These are phyloP conservation scores for Eragrostis nindensis DNA, from an alignment of 176 grass and related monocot genomes.

Conservation along the genomic window DNA sequence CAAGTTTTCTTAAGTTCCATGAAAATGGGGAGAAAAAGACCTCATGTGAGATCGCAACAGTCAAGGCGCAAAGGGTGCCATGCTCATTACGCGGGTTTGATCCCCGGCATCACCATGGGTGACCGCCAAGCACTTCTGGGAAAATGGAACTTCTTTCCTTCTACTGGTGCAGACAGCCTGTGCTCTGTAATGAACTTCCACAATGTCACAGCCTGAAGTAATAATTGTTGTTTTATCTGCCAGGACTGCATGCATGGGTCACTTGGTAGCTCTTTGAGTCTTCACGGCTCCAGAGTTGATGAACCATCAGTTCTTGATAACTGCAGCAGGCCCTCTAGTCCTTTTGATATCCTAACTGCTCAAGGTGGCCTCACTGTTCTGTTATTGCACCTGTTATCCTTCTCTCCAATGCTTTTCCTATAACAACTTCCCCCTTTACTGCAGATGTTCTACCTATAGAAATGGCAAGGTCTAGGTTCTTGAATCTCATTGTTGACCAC, in stretches of 20 bases:
- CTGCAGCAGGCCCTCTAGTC: slow-evolving; percentile 62
- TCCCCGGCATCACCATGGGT: too few relatives aligned
- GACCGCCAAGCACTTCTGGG: not conserved
- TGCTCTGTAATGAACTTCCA: not conserved
- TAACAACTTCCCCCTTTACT: slow-evolving; percentile 1
- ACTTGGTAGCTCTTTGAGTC: slow-evolving; percentile 66
- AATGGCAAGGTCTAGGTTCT: slow-evolving; percentile 68
- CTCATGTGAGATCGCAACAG: too few relatives aligned
- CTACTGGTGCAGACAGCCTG: not conserved
- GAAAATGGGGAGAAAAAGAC: not conserved
- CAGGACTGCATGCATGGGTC: slow-evolving; percentile 72
- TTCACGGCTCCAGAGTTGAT: slow-evolving; percentile 58
- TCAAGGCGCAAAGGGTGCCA: too few relatives aligned
- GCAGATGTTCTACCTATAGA: slow-evolving; percentile 84
- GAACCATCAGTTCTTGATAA: slow-evolving; percentile 69
- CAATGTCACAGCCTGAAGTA: not conserved
- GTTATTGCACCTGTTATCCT: not conserved
- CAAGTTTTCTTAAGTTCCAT: not conserved
- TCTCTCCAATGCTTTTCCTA: not conserved
- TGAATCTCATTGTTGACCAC: slow-evolving; percentile 72
- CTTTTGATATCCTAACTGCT: slow-evolving; percentile 65
- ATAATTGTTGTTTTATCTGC: slow-evolving; percentile 3
- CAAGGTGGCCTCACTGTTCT: slow-evolving; percentile 51
- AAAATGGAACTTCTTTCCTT: slow-evolving; percentile 26
- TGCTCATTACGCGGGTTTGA: too few relatives aligned